Conservation (phyloP, 768 basidiomycete genomes). For the Russula olivacea region DNA sequence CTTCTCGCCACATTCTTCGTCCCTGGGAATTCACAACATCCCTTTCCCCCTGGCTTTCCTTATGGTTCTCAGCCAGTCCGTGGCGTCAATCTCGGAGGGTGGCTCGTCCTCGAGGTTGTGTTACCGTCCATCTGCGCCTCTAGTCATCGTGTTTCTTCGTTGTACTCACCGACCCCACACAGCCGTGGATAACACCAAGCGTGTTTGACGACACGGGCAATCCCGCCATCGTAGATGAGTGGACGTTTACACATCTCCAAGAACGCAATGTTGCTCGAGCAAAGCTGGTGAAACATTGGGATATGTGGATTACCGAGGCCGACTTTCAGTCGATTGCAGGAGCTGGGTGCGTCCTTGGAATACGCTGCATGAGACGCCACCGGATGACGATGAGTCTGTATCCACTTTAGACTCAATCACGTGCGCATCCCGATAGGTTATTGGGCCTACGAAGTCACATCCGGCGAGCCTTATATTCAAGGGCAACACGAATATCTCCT, state of each 20-base stretch:
- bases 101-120: slow-evolving; percentile 51
- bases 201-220: slow-evolving; percentile 65
- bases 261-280: slow-evolving; percentile 41
- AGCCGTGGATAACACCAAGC: slow-evolving; percentile 76
- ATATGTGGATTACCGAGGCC: slow-evolving; percentile 76
- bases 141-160: no score
- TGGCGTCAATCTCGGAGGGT: slow-evolving; percentile 77
- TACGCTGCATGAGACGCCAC: neutral
- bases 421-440: slow-evolving; percentile 84
- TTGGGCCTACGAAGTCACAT: slow-evolving; percentile 79
- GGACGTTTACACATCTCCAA: slow-evolving; percentile 66
- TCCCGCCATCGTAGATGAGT: slow-evolving; percentile 62
- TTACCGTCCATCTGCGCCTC: slow-evolving; percentile 4
- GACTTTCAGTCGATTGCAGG: slow-evolving; percentile 73
- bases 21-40: slow-evolving; percentile 6
- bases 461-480: slow-evolving; percentile 73
- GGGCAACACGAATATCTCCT: slow-evolving; percentile 68
- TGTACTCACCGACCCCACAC: neutral
- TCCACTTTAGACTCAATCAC: slow-evolving; percentile 57
- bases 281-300: slow-evolving; percentile 62
- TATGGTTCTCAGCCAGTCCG: slow-evolving; percentile 71
- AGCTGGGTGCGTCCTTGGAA: slow-evolving; percentile 49
- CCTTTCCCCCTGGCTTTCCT: slow-evolving; percentile 53
- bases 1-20: slow-evolving; percentile 32
- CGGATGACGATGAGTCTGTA: no score